Evolutionary conservation across 2,329 filamentous ascomycete genomes (phyloP), one percentile per base, ranked within the genome.

Genomic region (Aureobasidium leucospermi): DNA sequence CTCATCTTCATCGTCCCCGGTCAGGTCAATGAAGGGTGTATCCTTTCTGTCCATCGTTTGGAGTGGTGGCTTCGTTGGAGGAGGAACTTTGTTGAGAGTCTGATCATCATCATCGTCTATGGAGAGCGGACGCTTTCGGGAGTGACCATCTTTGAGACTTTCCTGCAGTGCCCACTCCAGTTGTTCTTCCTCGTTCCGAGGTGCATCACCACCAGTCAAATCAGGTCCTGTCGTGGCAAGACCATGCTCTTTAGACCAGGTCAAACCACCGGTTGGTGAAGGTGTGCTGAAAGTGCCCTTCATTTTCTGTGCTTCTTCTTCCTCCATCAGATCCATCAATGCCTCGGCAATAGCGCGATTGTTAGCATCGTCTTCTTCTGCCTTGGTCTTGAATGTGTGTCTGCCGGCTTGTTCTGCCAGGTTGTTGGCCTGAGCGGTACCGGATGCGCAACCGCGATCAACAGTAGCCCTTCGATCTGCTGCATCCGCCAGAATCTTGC

Each of bases 291-390:
- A 78, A 58, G 75, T 72, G n/a, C 84, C 82, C 63, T 84, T 63
- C 65, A 76, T 65, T 63, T 74, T 75, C 49, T 69, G 66, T 64
- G 77, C 73, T 64, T 85, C 81, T 63, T 96, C 91, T 69, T 96
- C 85, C 68, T 95, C 88, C 29, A 94, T 87, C 16, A 96, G 78
- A 67, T 96, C 92, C 76, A 89, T 91, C 34, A 95, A 78, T 0
- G 91, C 91, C 67, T 92, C 85, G 57, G 90, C 85, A 62, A 96
- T 96, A 5, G 92, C 92, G 28, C 83, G 80, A 59, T 96, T 90
- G 66, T 96, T 95, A 3, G 90, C 92, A 65, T 91, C 87, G 59
- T 96, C 90, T 70, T 95, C 89, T 65, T 95, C 90, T 0, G 90
- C 90, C 67, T 89, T 83, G 0, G 91, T 96, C 62, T 81, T 83